Evolutionary conservation across 495 filamentous ascomycete genomes (phyloP), one percentile per base, ranked within the genome.

Genomic region (Podospora didyma): DNA sequence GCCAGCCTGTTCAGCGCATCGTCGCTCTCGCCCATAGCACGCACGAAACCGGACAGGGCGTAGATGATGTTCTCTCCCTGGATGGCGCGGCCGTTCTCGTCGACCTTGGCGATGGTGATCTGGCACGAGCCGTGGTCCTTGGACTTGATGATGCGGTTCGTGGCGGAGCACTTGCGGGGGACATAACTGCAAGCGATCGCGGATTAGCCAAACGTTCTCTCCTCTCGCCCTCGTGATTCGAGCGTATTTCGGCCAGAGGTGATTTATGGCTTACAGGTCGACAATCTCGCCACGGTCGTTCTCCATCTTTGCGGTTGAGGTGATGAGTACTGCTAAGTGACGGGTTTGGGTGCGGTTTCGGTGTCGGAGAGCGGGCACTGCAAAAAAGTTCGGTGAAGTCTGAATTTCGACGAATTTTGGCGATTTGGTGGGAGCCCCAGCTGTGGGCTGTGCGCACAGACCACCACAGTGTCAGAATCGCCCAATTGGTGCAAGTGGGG

Each of bases 61-160:
- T 96, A 97, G 68, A 90, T 88, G 77, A 96, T 87, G 85, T 91
- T 96, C 82, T 97, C 94, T 69, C 91, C 90, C 61, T 90, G 94
- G 82, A 97, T 90, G 63, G 76, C 75, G 67, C 92, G 89, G 63
- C 94, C 93, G 79, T 89, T 92, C 84, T 99, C 94, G 77, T 97
- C 94, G 64, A 98, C 90, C 79, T 94, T 94, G 73, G 86, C 89
- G 71, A 94, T 81, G 64, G 87, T 87, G 75, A 96, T 88, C 81
- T 96, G 89, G 65, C 92, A 92, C 53, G 88, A 92, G 66, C 89
- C 90, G 82, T 95, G 90, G 79, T 95, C 94, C 80, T 97, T 96
- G 81, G 94, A 89, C 83, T 96, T 96, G 86, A 97, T 96, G 85
- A 97, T 96, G 78, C 89, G 86, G 87, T 89, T 89, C 76, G 89